phyloP scores from a whole-genome alignment of 371 early-diverging fungal genomes.

The Entomophthora muscae region DNA sequence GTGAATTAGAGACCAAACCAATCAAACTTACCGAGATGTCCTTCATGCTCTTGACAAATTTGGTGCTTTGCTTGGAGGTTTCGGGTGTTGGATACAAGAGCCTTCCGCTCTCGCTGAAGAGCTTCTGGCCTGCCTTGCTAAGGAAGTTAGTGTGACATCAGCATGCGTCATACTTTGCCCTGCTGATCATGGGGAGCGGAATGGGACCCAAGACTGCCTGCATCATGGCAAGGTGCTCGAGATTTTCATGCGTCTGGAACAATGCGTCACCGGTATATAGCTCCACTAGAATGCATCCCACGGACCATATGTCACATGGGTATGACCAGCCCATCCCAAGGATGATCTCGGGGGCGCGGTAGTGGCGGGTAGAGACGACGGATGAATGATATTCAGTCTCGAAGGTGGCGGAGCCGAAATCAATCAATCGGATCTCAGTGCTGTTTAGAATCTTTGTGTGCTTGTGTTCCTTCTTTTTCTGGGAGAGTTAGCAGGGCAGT shows the following conservation, averaged over 20 bases:
- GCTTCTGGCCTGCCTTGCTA: neutral
- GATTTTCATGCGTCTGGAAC: slow-evolving; percentile 82
- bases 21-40: neutral
- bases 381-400: slow-evolving; percentile 80
- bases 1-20: neutral
- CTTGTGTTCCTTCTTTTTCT: slow-evolving; percentile 9
- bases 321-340: slow-evolving; percentile 85
- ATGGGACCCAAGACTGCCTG: slow-evolving; percentile 35
- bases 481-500: neutral
- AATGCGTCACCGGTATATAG: slow-evolving; percentile 86
- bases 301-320: slow-evolving; percentile 94
- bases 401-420: slow-evolving; percentile 91
- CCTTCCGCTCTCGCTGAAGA: neutral
- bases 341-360: slow-evolving; percentile 94
- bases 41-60: slow-evolving; percentile 4
- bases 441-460: slow-evolving; percentile 36
- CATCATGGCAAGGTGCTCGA: slow-evolving; percentile 61
- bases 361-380: slow-evolving; percentile 84
- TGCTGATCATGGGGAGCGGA: slow-evolving; percentile 20
- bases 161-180: slow-evolving; percentile 18
- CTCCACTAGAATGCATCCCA: slow-evolving; percentile 92
- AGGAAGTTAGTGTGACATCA: neutral
- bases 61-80: neutral
- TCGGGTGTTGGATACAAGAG: neutral
- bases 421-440: slow-evolving; percentile 77